Conservation (phyloP, 2,329 filamentous ascomycete species). For the Dactylonectria macrodidyma region DNA sequence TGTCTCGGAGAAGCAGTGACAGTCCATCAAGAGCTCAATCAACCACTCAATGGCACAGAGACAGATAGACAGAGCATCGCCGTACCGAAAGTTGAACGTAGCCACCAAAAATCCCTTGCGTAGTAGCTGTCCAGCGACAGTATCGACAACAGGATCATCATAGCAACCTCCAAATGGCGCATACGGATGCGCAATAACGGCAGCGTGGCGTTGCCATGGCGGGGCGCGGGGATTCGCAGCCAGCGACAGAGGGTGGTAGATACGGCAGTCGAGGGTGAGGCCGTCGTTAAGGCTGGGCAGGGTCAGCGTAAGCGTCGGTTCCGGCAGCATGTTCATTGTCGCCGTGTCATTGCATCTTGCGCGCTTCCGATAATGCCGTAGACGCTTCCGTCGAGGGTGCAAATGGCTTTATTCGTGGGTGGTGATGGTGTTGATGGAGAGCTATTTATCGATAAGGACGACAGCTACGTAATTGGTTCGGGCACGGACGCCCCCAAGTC, state of each 20-base stretch:
- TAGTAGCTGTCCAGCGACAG: constrained; percentile 76
- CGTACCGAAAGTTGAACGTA: constrained; percentile 93
- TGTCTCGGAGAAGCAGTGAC: neutral
- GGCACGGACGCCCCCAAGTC: neutral
- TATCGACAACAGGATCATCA: constrained; percentile 85
- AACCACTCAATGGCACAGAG: neutral
- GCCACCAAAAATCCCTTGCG: constrained; percentile 80
- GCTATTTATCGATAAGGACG: constrained; percentile 8
- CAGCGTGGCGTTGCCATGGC: constrained; percentile 65
- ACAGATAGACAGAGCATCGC: neutral
- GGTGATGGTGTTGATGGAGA: constrained; percentile 8
- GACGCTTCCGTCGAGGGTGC: neutral
- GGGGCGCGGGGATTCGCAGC: constrained; percentile 50
- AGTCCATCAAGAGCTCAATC: neutral
- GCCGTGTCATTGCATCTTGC: constrained; percentile 38
- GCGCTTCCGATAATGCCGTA: constrained; percentile 3
- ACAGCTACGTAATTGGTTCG: constrained; percentile 5
- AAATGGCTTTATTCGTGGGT: neutral
- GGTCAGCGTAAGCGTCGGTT: constrained; percentile 76
- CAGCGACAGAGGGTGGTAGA: constrained; percentile 79
- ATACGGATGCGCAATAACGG: constrained; percentile 90
- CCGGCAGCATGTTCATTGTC: constrained; percentile 68
- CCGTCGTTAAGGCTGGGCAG: constrained; percentile 90
- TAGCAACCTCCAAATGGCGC: constrained; percentile 88
- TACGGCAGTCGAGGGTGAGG: constrained; percentile 81